A percentile compares a stretch with the other conserved stretches of the same genome.
Conservation (phyloP, 192 early-diverging fungal genomes). For the Coemansia sp. region DNA sequence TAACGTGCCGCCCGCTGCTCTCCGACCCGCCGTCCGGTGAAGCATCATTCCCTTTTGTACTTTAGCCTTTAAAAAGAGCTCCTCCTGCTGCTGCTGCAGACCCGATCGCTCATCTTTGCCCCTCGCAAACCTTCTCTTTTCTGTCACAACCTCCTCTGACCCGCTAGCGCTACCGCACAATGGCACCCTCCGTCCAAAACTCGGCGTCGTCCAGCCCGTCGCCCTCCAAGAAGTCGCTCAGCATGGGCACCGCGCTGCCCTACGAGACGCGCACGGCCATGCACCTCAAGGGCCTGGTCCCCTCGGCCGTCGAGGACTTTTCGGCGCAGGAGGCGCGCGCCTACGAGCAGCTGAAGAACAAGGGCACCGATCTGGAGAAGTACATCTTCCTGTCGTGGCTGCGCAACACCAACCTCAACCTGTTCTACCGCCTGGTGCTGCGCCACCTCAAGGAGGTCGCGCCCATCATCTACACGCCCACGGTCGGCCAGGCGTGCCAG, state of each 20-base stretch:
- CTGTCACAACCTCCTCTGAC: not conserved
- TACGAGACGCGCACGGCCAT: conserved; percentile 55
- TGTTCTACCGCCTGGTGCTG: conserved; percentile 81
- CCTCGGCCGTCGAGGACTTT: conserved; percentile 69
- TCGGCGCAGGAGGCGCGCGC: conserved; percentile 73
- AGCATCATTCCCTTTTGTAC: too few species aligned
- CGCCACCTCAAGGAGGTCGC: conserved; percentile 76
- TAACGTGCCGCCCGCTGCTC: too few species aligned
- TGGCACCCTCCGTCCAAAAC: conserved; percentile 26
- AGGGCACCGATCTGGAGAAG: conserved; percentile 71
- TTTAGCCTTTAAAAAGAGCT: conserved; percentile 9
- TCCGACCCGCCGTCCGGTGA: too few species aligned
- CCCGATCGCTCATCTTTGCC: not conserved
- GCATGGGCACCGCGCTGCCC: conserved; percentile 35
- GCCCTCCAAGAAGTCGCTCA: conserved; percentile 20
- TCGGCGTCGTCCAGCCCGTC: conserved; percentile 1
- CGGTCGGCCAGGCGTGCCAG: conserved; percentile 80
- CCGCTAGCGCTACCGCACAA: conserved; percentile 30
- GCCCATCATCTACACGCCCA: conserved; percentile 80
- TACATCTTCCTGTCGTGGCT: conserved; percentile 84
- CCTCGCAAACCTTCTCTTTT: conserved; percentile 1
- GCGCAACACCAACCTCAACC: conserved; percentile 68
- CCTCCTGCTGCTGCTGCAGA: not conserved
- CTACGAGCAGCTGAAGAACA: conserved; percentile 62
- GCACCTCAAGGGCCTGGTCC: conserved; percentile 66